A percentile compares a stretch with the other conserved stretches of the same genome.
Evolutionary conservation across 2,329 filamentous ascomycete genomes (phyloP).

Genomic region (Fusarium mundagurra): DNA sequence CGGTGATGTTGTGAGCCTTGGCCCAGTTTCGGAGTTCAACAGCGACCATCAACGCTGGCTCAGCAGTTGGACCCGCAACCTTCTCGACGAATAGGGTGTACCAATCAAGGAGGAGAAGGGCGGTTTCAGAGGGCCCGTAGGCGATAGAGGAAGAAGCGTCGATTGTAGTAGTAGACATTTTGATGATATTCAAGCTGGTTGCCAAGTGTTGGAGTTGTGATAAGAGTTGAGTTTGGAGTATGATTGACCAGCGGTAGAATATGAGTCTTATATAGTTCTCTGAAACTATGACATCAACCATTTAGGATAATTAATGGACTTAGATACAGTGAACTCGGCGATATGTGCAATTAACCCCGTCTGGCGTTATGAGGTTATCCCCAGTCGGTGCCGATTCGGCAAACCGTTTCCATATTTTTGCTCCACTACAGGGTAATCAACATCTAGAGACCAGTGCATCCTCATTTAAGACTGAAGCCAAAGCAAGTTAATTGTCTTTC

Average conservation of each 20-base stretch:
- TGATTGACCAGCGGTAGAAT: rapidly evolving
- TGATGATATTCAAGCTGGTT: neutral
- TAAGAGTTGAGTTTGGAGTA: neutral
- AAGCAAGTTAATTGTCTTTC: neutral
- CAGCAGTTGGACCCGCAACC: neutral
- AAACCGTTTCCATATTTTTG: rapidly evolving
- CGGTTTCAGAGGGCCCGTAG: neutral
- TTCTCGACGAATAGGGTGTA: neutral
- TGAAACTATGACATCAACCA: rapidly evolving
- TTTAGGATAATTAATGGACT: neutral
- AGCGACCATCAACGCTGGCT: neutral
- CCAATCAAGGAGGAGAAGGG: constrained; percentile 1
- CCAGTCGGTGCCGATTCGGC: constrained; percentile 14
- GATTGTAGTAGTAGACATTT: neutral
- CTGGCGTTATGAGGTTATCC: constrained; percentile 4
- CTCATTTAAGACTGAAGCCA: neutral
- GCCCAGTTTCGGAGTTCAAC: constrained; percentile 1
- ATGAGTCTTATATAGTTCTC: neutral
- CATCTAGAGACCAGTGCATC: neutral
- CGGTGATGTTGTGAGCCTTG: neutral
- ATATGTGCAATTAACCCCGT: neutral
- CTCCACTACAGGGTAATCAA: neutral
- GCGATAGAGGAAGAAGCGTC: neutral
- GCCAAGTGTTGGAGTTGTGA: neutral
- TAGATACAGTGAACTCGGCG: neutral